Evolutionary conservation across 23 red algal genomes (phyloP), one percentile per base, ranked within the genome.

Genomic region (Rhodosorus marinus): DNA sequence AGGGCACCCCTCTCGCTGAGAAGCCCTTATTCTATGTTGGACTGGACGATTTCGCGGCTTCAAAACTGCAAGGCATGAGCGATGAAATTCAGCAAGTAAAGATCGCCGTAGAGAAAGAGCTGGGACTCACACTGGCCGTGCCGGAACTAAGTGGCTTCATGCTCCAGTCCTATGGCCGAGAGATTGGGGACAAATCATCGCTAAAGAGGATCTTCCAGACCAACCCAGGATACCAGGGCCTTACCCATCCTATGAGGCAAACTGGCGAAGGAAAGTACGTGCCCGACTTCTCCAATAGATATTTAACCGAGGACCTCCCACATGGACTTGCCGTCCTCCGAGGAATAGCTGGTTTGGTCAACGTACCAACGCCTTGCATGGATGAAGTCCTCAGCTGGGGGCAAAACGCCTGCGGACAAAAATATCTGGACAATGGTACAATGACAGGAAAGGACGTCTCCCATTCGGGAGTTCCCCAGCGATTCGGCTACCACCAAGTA

Each of bases 271-370:
- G 55, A 6, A 28, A 49, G 35, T 75, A 61, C 17, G 35, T 61
- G 40, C 55, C 62, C 14, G 70, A 75, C 36, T 75, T 52, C 55
- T 35, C 40, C 0, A 51, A 33, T 51, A 56, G 70, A 17, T 75
- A 75, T 49, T 75, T 75, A 25, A 60, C 70, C 17, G 70, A 75
- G 70, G 70, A 75, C 33, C 33, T 75, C 0, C 35, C 55, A n/a
- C 17, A 11, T 43, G 47, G 55, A 31, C 26, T 75, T 47, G 41
- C 43, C 41, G 70, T 75, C 30, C 8, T 61, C 25, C 70, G 51
- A 6, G 70, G 70, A 0, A 7, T 75, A 24, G 70, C 70, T 1
- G 9, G 56, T 29, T 6, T 75, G 2, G 14, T 63, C 24, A 8
- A 25, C 0, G 70, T 75, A 0, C 1, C 49, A 11, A 33, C 30